Base-by-base conservation (phyloP, 1,284 basidiomycete genomes). In the Ganoderma sp. region DNA sequence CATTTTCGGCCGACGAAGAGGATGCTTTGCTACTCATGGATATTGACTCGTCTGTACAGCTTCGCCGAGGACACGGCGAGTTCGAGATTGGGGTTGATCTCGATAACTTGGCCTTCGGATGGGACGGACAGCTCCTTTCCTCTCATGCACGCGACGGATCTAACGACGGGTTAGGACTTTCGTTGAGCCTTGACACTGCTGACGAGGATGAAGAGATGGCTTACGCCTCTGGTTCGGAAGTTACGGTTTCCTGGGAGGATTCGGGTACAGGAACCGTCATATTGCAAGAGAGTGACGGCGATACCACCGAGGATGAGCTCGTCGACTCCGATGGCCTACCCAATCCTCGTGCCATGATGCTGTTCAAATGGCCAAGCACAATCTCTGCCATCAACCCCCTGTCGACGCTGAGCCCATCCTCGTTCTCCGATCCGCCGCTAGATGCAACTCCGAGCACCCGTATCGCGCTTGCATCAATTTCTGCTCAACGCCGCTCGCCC, bases 311-410 rank as follows among this genome's bases (percentile, higher is more conserved):
- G 75, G 92, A 94, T 69, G 92, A 93, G 69, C 86, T 93, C 59
- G 88, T 93, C 22, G 90, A 90, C 65, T 85, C 87, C 7, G 85
- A 88, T 67, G 88, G 88, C 58, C 82, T 93, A 6, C 90, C 90
- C 25, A 93, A 92, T 67, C 86, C 89, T 19, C 88, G 87, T 67
- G 90, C 90, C 28, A 90, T 93, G 88, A 83, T 84, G 70, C 81
- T 92, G 43, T 91, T 92, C 80, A 86, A 81, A 69, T 85, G 88
- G 74, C 89, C 91, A 32, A 81, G 84, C 58, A 83, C 79, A 14
- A 75, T 91, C 56, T 87, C 87, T 28, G 84, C 90, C n/a, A 89
- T 93, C 79, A 85, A 93, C 69, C 91, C 91, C 59, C 80, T 90
- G 74, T 91, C 89, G 28, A 93, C 90, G 12, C 83, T 93, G 75